A percentile compares a stretch with the other conserved stretches of the same genome.
Evolutionary conservation across 257 asterid species (phyloP).

Genomic region (Solanum sitiens): DNA sequence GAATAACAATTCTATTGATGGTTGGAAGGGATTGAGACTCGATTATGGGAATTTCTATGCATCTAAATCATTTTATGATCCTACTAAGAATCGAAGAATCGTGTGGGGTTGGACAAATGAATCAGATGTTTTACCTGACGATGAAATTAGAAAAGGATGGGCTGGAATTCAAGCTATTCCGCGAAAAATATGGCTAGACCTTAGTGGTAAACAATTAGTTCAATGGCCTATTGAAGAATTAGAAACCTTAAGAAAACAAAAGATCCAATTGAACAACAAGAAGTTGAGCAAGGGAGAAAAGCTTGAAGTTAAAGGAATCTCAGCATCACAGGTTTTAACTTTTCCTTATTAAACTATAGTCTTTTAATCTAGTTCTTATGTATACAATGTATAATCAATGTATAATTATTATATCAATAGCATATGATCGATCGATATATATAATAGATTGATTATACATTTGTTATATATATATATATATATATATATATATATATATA

Average conservation of each 20-base stretch:
- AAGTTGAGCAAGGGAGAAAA: slow-evolving; percentile 13
- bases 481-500: no score
- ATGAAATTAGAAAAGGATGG: slow-evolving; percentile 36
- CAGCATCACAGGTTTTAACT: slow-evolving; percentile 27
- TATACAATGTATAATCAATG: neutral
- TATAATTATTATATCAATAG: neutral
- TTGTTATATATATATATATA: neutral
- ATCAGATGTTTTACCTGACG: slow-evolving; percentile 15
- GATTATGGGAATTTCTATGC: slow-evolving; percentile 52
- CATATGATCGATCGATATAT: neutral
- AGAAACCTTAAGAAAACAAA: slow-evolving; percentile 20
- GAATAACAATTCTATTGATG: slow-evolving; percentile 21
- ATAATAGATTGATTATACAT: neutral
- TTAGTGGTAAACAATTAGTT: slow-evolving; percentile 31
- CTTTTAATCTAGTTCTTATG: neutral
- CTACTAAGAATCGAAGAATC: slow-evolving; percentile 26
- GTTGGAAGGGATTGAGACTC: slow-evolving; percentile 30
- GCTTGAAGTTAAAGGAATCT: slow-evolving; percentile 26
- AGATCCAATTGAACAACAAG: slow-evolving; percentile 5
- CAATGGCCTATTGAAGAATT: slow-evolving; percentile 48
- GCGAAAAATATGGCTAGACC: slow-evolving; percentile 23
- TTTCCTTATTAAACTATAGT: neutral
- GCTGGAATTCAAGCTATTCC: slow-evolving; percentile 51
- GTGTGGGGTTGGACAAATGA: slow-evolving; percentile 50
- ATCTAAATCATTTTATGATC: slow-evolving; percentile 42